Percentiles rank a stretch among this genome's conserved stretches.
Evolutionary conservation across 768 basidiomycete species (phyloP).

Genomic region (Pleurotus platypus): DNA sequence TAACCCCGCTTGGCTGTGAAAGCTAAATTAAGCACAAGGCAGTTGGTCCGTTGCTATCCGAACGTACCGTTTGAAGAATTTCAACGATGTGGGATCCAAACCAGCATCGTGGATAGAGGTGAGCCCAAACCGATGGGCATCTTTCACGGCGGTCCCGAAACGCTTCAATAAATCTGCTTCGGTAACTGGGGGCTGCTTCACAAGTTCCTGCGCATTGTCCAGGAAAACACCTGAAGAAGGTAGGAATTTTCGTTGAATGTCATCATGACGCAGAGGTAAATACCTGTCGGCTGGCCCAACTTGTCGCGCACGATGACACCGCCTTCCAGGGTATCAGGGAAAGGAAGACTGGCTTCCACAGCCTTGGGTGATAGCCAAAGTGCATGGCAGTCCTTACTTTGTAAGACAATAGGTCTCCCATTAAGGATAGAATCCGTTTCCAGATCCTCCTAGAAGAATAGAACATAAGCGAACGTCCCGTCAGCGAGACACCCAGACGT

Average conservation of each 20-base stretch:
- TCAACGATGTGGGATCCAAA: conserved; percentile 61
- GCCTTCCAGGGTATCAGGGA: conserved; percentile 73
- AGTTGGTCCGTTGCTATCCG: conserved; percentile 1
- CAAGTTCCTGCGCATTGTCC: conserved; percentile 83
- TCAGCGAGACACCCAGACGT: conserved; percentile 17
- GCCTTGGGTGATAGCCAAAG: conserved; percentile 77
- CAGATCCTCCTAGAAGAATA: conserved; percentile 53
- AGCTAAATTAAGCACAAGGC: background rate
- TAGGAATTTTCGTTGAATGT: conserved; percentile 7
- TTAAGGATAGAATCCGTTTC: conserved; percentile 66
- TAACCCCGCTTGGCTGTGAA: conserved; percentile 54
- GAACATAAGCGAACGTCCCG: background rate
- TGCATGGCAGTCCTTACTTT: conserved; percentile 87
- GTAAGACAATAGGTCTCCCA: conserved; percentile 70
- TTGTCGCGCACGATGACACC: conserved; percentile 74
- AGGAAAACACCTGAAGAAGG: conserved; percentile 57
- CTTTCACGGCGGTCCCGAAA: conserved; percentile 59
- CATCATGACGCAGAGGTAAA: conserved; percentile 9
- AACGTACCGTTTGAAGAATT: conserved; percentile 65
- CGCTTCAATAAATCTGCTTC: conserved; percentile 57
- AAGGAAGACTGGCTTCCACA: conserved; percentile 51
- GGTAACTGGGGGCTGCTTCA: conserved; percentile 61
- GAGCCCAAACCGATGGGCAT: conserved; percentile 70
- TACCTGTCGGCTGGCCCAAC: conserved; percentile 68
- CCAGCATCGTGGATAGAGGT: conserved; percentile 89